Evolutionary conservation across 139 green algal genomes (phyloP).

Genomic region (Chlamydomonas eustigma): DNA sequence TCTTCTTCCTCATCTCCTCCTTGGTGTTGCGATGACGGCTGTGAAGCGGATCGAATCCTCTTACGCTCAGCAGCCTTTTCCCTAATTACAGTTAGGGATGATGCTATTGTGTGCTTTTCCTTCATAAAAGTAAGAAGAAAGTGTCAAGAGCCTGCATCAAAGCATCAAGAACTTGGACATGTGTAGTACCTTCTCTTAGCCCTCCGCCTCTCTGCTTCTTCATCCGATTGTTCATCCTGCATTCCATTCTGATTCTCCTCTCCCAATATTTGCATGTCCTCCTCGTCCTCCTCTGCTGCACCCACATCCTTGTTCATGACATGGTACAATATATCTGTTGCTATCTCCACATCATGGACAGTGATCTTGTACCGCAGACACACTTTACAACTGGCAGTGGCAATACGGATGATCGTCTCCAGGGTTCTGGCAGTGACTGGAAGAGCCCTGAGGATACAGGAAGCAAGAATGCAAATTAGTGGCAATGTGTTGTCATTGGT

Average conservation of each 20-base stretch:
- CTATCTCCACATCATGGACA: constrained; percentile 14
- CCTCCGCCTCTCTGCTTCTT: background rate
- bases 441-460: constrained; percentile 47
- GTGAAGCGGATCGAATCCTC: no score
- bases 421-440: constrained; percentile 84
- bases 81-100: no score
- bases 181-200: background rate
- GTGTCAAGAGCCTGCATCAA: background rate
- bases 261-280: background rate
- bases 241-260: background rate
- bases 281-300: constrained; percentile 2
- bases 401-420: constrained; percentile 94
- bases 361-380: constrained; percentile 14
- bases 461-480: constrained; percentile 1
- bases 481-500: no score
- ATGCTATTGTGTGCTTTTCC: no score
- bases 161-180: background rate
- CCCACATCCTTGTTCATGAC: constrained; percentile 24
- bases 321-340: constrained; percentile 22
- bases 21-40: no score
- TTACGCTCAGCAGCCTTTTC: no score
- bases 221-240: background rate
- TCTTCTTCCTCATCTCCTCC: no score
- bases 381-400: constrained; percentile 88
- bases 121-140: no score